Base-by-base conservation (phyloP, 1,139 yeast genomes). In the Saccharomyces hybrid region DNA sequence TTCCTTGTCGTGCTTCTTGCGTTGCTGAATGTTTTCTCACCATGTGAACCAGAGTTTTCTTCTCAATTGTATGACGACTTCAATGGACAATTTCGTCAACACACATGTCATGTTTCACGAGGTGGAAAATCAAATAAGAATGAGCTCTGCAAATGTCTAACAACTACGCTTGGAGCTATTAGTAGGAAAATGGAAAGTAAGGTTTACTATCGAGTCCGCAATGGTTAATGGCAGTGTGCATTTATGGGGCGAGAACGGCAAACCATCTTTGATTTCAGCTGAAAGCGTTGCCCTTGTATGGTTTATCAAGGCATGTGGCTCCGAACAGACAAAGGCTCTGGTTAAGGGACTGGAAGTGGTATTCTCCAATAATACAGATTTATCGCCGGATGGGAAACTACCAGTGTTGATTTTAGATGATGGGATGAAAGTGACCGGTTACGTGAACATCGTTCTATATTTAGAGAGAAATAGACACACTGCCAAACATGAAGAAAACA, bases 381-480 rank as follows among this genome's bases (percentile, higher is more conserved):
- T 82, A 16, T 78, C 89, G 0, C 73, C 74, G 12, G 73, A 74
- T 11, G 79, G 79, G 2, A 73, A 72, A 51, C 71, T 88, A 34
- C 96, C 96, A 0, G 74, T 81, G 2, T 70, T 87, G 50, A 64
- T 68, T 4, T 50, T 34, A 3, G 54, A 53, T 11, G 70, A 66
- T 1, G 71, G 62, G 2, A 59, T 61, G 2, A 68, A 60, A 6
- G 59, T 70, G 1, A 72, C 79, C 53, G 89, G 91, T 0, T 83
- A 67, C 57, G 66, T 71, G 16, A 75, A 76, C 19, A 84, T 87
- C 19, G 69, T 78, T 1, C 64, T 71, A 12, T 76, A 70, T 55
- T 57, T 78, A 24, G 57, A 61, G 16, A 56, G 62, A 9, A 16
- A 38, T 38, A 19, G 0, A 16, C 3, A 8, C 11, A 16, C 24